Evolutionary conservation across 768 basidiomycete genomes (phyloP).

Genomic region (Boletus reticuloceps): DNA sequence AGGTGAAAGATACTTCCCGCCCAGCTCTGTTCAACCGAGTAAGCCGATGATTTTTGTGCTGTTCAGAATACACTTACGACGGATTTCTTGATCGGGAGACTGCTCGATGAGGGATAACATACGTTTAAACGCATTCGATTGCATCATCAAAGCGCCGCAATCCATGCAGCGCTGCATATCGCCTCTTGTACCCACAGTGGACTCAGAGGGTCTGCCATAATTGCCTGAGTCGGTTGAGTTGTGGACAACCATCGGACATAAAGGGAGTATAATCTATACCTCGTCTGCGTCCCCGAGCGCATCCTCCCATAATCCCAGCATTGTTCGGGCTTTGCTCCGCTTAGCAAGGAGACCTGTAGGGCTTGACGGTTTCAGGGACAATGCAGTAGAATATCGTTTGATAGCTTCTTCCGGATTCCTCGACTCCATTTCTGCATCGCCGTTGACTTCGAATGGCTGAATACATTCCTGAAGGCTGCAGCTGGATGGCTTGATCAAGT

Average conservation of each 20-base stretch:
- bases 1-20: background rate
- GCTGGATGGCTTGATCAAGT: too few species aligned
- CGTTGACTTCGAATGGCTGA: too few species aligned
- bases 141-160: slow-evolving; percentile 1
- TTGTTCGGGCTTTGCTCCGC: background rate
- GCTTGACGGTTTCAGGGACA: too few species aligned
- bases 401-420: too few species aligned
- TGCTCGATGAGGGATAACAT: background rate
- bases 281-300: background rate
- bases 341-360: background rate
- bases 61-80: background rate
- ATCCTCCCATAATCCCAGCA: background rate
- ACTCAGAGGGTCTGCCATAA: background rate
- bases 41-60: background rate
- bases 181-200: background rate
- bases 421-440: too few species aligned
- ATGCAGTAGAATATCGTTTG: too few species aligned
- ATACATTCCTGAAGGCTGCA: too few species aligned
- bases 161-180: background rate
- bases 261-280: background rate
- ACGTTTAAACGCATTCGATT: background rate
- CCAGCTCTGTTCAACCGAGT: background rate
- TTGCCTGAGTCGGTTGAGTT: background rate
- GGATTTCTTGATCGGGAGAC: background rate
- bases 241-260: background rate